Base-by-base conservation (phyloP, 108 stramenopile species). In the Discostella stelligeroides region DNA sequence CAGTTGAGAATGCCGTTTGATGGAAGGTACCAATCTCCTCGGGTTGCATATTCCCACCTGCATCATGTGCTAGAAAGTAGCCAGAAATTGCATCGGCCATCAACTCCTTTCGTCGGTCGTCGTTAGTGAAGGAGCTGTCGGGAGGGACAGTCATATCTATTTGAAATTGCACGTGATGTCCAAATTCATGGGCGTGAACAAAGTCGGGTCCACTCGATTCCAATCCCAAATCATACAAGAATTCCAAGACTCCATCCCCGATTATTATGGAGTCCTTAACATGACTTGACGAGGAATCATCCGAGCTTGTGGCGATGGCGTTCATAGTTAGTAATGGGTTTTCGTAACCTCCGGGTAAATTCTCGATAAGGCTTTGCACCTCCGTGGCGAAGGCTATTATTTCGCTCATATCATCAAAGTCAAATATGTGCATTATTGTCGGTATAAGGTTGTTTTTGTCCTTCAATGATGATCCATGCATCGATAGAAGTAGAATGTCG, bases 61-160 rank as follows among this genome's bases (percentile, higher is more conserved):
- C 8, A 42, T 60, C 57, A 30, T 72, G 69, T 1, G 70, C 76
- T 20, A 66, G 28, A 43, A 77, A 77, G 25, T 77, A 77, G 4
- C 63, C 63, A 23, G 61, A 46, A 49, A 77, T 65, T 0, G 76
- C 60, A 65, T 77, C 76, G 14, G 76, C 76, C 76, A 77, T 77
- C 51, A 77, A n/a, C 28, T 77, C 76, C 59, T 50, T 65, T 15
- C 76, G 30, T 24, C 76, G 37, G 15, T 49, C 48, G 2, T 49
- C 76, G 13, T 70, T 40, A 13, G 49, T 59, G 47, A 55, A 55
- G 13, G 56, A 40, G 17, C 18, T 13, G 2, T 41, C 49, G 15
- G 43, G 24, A 39, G 15, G 9, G 41, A 54, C n/a, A 12, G 20
- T 45, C 60, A 61, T 34, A 43, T 75, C 61, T 27, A 69, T 46